Percentiles rank a stretch among this genome's conserved stretches.
Evolutionary conservation across 495 filamentous ascomycete genomes (phyloP).

Genomic region (Entonaema liquescens): DNA sequence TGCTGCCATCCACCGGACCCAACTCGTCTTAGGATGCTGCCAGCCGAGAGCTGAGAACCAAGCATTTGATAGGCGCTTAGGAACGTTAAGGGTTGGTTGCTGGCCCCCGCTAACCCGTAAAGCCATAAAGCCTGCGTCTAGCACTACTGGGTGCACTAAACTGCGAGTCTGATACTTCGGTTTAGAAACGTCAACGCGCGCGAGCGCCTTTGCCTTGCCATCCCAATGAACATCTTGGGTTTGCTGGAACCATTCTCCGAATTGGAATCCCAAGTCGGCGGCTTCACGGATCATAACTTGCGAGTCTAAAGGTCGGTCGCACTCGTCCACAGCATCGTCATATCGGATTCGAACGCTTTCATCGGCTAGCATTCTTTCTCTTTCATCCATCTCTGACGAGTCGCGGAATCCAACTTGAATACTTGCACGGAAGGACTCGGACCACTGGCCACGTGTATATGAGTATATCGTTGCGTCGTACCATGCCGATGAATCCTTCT

Average conservation of each 20-base stretch:
- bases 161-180: constrained; percentile 20
- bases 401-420: constrained; percentile 39
- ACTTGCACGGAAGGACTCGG: constrained; percentile 36
- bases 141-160: constrained; percentile 48
- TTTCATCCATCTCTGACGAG: constrained; percentile 31
- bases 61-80: constrained; percentile 20
- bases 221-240: constrained; percentile 36
- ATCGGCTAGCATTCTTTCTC: constrained; percentile 19
- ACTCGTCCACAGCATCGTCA: constrained; percentile 7
- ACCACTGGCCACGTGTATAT: constrained; percentile 29
- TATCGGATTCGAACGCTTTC: constrained; percentile 1
- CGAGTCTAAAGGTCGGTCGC: constrained; percentile 17
- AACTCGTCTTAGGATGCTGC: constrained; percentile 26
- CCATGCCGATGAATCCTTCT: constrained; percentile 18
- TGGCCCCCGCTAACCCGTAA: constrained; percentile 12
- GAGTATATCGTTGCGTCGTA: constrained; percentile 35
- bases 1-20: constrained; percentile 18
- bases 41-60: constrained; percentile 36
- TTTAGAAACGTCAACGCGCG: constrained; percentile 22
- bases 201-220: constrained; percentile 6
- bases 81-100: constrained; percentile 23
- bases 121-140: constrained; percentile 49
- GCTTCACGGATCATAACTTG: constrained; percentile 8
- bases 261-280: constrained; percentile 28
- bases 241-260: constrained; percentile 37